Evolutionary conservation across 441 rosid genomes (phyloP).

Genomic region (Hypseocharis bilobata): DNA sequence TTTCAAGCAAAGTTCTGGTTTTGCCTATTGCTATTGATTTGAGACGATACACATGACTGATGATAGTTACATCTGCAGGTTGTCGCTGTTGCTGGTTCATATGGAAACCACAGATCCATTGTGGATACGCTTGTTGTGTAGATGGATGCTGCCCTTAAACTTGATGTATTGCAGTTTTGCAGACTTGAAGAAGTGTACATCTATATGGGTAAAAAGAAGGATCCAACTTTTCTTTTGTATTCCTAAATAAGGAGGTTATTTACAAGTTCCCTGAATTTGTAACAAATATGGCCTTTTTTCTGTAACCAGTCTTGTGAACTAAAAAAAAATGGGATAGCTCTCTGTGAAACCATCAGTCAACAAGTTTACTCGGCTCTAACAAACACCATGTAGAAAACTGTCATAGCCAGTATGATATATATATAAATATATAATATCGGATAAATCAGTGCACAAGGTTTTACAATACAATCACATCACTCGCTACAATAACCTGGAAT

Average conservation of each 20-base stretch:
- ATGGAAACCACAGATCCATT: conserved; percentile 19
- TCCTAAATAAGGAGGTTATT: neutral
- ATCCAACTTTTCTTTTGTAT: neutral
- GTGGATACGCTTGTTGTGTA: conserved; percentile 22
- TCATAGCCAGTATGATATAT: neutral
- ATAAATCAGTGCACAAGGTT: conserved; percentile 9
- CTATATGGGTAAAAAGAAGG: neutral
- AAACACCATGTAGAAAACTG: too few species aligned
- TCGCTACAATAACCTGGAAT: conserved; percentile 17
- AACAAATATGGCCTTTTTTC: neutral
- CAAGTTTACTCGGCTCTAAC: too few species aligned
- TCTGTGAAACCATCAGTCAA: too few species aligned
- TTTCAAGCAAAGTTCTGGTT: too few species aligned
- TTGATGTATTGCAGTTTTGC: too few species aligned
- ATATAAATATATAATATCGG: conserved; percentile 10
- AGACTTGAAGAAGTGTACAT: neutral
- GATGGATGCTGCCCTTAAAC: conserved; percentile 19
- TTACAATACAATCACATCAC: conserved; percentile 12
- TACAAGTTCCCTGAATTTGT: neutral
- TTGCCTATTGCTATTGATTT: neutral
- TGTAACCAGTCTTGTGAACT: neutral
- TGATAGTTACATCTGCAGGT: conserved; percentile 15
- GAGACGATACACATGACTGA: neutral
- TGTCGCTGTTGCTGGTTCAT: conserved; percentile 32
- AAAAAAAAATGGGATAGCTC: too few species aligned